Evolutionary conservation across 2,329 filamentous ascomycete species (phyloP).

Genomic region (Penicillium brevicompactum): DNA sequence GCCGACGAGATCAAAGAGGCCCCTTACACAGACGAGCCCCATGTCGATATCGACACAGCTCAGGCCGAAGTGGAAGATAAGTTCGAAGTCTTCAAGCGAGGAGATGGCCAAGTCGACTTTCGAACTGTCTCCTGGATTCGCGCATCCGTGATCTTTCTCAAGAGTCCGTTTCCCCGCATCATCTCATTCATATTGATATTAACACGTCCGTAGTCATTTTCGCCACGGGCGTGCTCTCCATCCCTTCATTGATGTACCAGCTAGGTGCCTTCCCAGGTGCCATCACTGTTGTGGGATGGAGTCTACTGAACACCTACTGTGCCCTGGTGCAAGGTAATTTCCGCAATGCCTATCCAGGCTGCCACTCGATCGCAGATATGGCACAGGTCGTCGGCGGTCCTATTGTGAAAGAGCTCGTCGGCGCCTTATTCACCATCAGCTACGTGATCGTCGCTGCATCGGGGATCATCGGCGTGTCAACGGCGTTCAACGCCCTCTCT

Average conservation of each 20-base stretch:
- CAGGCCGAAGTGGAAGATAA: slow-evolving; percentile 20
- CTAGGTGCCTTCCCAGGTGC: slow-evolving; percentile 53
- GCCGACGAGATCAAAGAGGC: slow-evolving; percentile 18
- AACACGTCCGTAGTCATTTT: slow-evolving; percentile 26
- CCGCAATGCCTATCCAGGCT: slow-evolving; percentile 53
- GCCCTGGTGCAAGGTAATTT: slow-evolving; percentile 55
- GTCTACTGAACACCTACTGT: slow-evolving; percentile 52
- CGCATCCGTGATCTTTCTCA: slow-evolving; percentile 56
- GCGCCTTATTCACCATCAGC: slow-evolving; percentile 59
- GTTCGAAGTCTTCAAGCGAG: slow-evolving; percentile 54
- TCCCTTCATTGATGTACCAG: slow-evolving; percentile 52
- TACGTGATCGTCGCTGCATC: slow-evolving; percentile 60
- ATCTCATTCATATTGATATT: neutral
- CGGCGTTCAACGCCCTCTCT: slow-evolving; percentile 62
- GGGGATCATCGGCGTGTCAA: slow-evolving; percentile 62
- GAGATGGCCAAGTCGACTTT: slow-evolving; percentile 53
- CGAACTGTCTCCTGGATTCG: slow-evolving; percentile 57
- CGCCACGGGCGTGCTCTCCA: slow-evolving; percentile 51
- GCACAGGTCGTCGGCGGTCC: slow-evolving; percentile 57
- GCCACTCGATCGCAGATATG: slow-evolving; percentile 62
- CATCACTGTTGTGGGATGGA: slow-evolving; percentile 52
- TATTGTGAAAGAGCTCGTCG: slow-evolving; percentile 56
- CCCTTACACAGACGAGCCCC: slow-evolving; percentile 5
- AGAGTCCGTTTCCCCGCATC: slow-evolving; percentile 32
- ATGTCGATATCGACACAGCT: slow-evolving; percentile 4